Base-by-base conservation (phyloP, 257 asterid genomes). In the Jasminum sambac region DNA sequence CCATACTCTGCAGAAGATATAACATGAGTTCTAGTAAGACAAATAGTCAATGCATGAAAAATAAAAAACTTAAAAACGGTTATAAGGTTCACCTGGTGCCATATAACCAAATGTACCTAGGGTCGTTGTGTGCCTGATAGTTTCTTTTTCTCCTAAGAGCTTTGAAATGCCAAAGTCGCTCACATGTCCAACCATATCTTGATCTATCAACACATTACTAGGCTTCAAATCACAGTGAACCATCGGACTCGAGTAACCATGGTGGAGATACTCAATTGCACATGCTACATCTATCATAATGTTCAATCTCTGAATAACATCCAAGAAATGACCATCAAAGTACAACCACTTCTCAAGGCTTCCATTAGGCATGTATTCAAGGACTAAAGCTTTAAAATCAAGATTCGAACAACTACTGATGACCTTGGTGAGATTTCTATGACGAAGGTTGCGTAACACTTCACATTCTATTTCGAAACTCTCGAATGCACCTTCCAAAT, bases 201-300 rank as follows among this genome's bases (percentile, higher is more conserved):
- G 58, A 66, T 66, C 70, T 16, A 66, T 5, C 12, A 66, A 36
- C 23, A 42, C 17, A 23, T 66, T 66, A 8, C 69, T 64, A 64
- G 69, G 69, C 57, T 40, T 64, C 16, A 66, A 12, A 66, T 66
- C 59, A 23, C 59, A 66, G 38, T 66, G 59, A 43, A 66, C 70
- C 55, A 66, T 11, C 8, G 12, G 40, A 6, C 58, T 1, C 1
- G 34, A 21, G 19, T 40, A 42, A 42, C 70, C 60, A 11, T 66
- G 39, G 39, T 66, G 70, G 17, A 66, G 69, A 19, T 65, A 65
- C 38, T 42, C 70, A 7, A 65, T 19, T 23, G 70, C 70, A 19
- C 8, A 16, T 21, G 70, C 70, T 8, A 41, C 70, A 65, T 65
- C 70, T 21, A 19, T 44, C 58, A 65, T 40, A 17, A 65, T 37